A percentile compares a stretch with the other conserved stretches of the same genome.
These are phyloP conservation scores for Candida labiduridarum DNA, from an alignment of 1,139 yeast species.

Conservation along the genomic window DNA sequence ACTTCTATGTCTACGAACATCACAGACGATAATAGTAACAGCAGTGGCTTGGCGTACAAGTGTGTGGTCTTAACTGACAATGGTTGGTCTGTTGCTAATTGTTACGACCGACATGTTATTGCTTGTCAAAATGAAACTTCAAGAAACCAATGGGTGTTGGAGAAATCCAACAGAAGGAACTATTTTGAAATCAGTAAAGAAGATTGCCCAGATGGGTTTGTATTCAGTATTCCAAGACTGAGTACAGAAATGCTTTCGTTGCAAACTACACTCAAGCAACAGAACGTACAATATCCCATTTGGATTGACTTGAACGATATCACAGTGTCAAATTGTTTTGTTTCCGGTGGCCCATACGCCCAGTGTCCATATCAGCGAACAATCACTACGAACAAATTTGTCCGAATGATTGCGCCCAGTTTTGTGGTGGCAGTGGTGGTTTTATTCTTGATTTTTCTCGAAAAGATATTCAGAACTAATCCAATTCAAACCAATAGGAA, in stretches of 20 bases:
- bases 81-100: constrained; percentile 66
- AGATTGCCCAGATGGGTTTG: constrained; percentile 53
- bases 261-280: constrained; percentile 22
- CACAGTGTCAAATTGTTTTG: constrained; percentile 78
- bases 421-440: constrained; percentile 57
- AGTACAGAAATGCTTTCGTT: constrained; percentile 40
- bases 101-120: constrained; percentile 54
- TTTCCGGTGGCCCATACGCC: constrained; percentile 78
- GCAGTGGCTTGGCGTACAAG: constrained; percentile 41
- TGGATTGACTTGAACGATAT: constrained; percentile 91
- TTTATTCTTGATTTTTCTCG: constrained; percentile 42
- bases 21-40: constrained; percentile 17
- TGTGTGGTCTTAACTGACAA: constrained; percentile 58
- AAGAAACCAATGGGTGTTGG: constrained; percentile 52
- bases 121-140: constrained; percentile 55
- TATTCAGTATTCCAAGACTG: constrained; percentile 61
- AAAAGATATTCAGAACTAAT: constrained; percentile 32
- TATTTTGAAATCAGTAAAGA: constrained; percentile 55
- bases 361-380: constrained; percentile 74
- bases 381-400: constrained; percentile 58
- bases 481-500: constrained; percentile 47
- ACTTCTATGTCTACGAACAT: not conserved
- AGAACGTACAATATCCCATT: constrained; percentile 34
- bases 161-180: constrained; percentile 26
- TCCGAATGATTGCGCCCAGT: constrained; percentile 67